phyloP scores from a whole-genome alignment of 2,329 filamentous ascomycete genomes.

The Penicillium sclerotiorum region DNA sequence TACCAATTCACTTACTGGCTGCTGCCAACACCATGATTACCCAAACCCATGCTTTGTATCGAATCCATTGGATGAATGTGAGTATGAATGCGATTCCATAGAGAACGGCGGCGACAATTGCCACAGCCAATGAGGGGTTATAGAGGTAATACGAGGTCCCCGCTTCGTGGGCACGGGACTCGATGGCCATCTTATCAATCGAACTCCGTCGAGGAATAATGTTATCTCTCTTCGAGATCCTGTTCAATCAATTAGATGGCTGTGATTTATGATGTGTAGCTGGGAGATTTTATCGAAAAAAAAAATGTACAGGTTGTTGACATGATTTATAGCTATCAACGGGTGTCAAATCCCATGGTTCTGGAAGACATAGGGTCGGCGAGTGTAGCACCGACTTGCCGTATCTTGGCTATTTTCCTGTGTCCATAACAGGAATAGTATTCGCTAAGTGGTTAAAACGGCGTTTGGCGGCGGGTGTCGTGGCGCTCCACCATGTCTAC shows the following conservation, averaged over 20 bases:
- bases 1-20: conserved; percentile 32
- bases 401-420: background rate
- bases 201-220: no score
- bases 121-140: conserved; percentile 31
- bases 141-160: conserved; percentile 26
- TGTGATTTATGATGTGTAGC: no score
- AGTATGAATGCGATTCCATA: conserved; percentile 30
- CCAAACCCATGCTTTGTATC: conserved; percentile 37
- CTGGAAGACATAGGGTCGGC: no score
- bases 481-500: no score
- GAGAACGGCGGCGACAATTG: conserved; percentile 30
- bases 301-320: background rate
- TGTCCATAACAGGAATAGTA: background rate
- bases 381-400: background rate
- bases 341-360: background rate
- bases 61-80: conserved; percentile 35
- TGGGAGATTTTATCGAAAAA: no score
- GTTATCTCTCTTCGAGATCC: no score
- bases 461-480: no score
- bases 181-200: background rate
- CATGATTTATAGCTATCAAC: background rate
- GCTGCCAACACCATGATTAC: conserved; percentile 35
- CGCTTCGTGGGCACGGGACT: background rate
- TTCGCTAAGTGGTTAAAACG: background rate
- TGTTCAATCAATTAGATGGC: no score